Conservation (phyloP, 371 early-diverging fungal genomes). For the Entomophthora muscae region DNA sequence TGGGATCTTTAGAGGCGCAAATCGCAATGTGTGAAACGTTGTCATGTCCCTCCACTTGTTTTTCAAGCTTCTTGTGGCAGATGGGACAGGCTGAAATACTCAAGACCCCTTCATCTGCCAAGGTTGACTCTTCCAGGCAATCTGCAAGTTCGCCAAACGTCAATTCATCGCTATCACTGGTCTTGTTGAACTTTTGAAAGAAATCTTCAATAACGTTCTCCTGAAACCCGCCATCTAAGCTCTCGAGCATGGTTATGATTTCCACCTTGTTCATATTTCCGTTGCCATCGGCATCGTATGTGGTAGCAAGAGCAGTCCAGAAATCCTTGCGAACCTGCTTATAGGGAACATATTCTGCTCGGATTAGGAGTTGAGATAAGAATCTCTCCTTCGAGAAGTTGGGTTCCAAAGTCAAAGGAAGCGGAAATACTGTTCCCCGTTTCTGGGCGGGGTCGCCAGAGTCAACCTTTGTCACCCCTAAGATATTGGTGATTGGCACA, state of each 20-base stretch:
- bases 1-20: constrained; percentile 42
- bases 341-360: constrained; percentile 43
- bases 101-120: constrained; percentile 13
- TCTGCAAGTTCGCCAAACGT: constrained; percentile 41
- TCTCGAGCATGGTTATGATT: constrained; percentile 55
- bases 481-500: constrained; percentile 17
- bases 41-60: constrained; percentile 41
- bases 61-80: constrained; percentile 39
- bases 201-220: constrained; percentile 43
- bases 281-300: constrained; percentile 39
- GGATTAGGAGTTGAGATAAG: constrained; percentile 24
- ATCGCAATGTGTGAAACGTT: constrained; percentile 63
- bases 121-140: constrained; percentile 30
- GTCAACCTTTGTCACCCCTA: constrained; percentile 10
- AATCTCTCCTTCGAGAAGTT: constrained; percentile 21
- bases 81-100: constrained; percentile 46
- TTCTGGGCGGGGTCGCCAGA: not conserved
- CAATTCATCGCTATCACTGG: constrained; percentile 34
- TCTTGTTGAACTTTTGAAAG: constrained; percentile 35
- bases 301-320: constrained; percentile 45
- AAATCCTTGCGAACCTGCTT: constrained; percentile 45
- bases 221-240: constrained; percentile 48
- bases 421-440: constrained; percentile 5
- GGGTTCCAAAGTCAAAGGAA: constrained; percentile 20
- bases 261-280: constrained; percentile 29